Conservation (phyloP, 1,284 basidiomycete species). For the Puccinia hordei region DNA sequence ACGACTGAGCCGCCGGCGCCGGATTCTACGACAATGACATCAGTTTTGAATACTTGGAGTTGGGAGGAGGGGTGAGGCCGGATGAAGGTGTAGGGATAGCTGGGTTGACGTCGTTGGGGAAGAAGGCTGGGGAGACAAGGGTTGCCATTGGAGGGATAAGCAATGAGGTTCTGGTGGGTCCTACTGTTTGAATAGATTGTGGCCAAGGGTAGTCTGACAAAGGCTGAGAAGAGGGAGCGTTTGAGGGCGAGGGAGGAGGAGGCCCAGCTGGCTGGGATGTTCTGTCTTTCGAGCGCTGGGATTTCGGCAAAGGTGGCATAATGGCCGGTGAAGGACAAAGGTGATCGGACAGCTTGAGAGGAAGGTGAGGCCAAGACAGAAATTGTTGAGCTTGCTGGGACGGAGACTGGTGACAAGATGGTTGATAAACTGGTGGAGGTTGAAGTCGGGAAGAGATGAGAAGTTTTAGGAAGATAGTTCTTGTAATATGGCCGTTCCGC, state of each 20-base stretch:
- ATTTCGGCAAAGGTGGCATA: conserved; percentile 5
- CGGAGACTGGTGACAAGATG: background rate
- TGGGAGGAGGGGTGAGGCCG: background rate
- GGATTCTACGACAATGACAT: conserved; percentile 60
- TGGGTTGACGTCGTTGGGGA: background rate
- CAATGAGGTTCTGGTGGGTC: background rate
- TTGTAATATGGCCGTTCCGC: no score
- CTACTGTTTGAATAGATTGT: background rate
- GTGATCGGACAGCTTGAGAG: background rate
- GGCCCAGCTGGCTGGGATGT: conserved; percentile 1
- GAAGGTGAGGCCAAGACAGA: background rate
- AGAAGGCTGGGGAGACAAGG: background rate
- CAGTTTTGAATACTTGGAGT: background rate
- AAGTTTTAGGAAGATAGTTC: background rate
- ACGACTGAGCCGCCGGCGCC: conserved; percentile 62
- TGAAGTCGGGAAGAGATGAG: conserved; percentile 14
- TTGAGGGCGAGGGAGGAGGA: conserved; percentile 17
- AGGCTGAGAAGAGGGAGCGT: conserved; percentile 19
- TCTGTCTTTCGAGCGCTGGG: background rate
- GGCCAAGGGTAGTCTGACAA: conserved; percentile 14
- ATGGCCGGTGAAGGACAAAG: conserved; percentile 13
- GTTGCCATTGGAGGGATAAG: conserved; percentile 24
- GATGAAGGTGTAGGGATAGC: conserved; percentile 22
- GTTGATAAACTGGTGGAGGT: background rate
- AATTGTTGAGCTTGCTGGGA: background rate